Conservation (phyloP, 176 grass and related monocot genomes). For the Typha latifolia region DNA sequence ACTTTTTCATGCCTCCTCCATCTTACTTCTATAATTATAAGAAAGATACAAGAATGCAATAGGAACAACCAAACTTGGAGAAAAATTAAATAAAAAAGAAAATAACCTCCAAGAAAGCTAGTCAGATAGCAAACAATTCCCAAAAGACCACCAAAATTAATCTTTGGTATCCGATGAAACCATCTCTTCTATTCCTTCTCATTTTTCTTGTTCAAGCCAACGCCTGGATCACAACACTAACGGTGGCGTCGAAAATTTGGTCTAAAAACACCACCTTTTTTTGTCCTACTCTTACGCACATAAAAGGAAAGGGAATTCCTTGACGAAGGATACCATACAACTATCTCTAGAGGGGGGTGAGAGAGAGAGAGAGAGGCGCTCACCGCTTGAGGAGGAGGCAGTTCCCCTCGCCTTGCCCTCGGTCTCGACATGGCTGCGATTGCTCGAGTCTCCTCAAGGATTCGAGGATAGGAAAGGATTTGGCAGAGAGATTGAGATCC, state of each 20-base stretch:
- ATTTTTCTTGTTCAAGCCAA: neutral
- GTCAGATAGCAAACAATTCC: neutral
- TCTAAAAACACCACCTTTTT: neutral
- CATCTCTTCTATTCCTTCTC: neutral
- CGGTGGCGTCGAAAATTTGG: neutral
- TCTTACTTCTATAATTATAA: too few species aligned
- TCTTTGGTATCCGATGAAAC: neutral
- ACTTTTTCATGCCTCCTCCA: too few species aligned
- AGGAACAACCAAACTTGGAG: neutral
- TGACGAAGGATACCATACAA: conserved; percentile 1
- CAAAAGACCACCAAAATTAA: neutral
- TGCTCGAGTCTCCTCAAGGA: conserved; percentile 14
- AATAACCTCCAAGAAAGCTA: neutral
- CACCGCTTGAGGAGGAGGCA: conserved; percentile 70
- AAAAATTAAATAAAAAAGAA: neutral
- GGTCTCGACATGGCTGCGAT: conserved; percentile 57
- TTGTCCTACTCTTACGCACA: neutral
- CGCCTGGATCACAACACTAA: neutral
- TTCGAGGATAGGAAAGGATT: conserved; percentile 4
- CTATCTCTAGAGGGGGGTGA: neutral
- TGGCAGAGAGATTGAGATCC: too few species aligned
- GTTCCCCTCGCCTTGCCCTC: conserved; percentile 40
- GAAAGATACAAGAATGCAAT: too few species aligned
- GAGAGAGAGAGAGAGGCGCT: conserved; percentile 15
- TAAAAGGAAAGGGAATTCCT: neutral